Evolutionary conservation across 371 early-diverging fungal species (phyloP), one percentile per base, ranked within the genome.

Genomic region (Mucor saturninus): DNA sequence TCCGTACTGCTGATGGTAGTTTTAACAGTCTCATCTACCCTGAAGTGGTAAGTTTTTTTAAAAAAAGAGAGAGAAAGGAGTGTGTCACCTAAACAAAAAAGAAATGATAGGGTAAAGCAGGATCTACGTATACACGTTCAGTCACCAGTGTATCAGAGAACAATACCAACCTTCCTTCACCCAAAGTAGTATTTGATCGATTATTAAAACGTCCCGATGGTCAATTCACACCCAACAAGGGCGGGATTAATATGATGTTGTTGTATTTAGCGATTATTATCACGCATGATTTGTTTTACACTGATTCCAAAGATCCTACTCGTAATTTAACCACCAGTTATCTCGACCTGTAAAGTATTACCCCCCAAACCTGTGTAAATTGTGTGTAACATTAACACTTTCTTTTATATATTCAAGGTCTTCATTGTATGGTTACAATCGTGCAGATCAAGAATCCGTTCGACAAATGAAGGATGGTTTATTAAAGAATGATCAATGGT

Each of bases 211-310:
- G 76, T 32, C 68, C 71, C n/a, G 69, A 67, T 28, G 63, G 55
- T 5, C 57, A 56, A 32, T 83, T 83, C 54, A 55, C 46, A 7
- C 65, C 73, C 0, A 80, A 82, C 40, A 58, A 72, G 14, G 56
- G 62, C 14, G 73, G 78, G 0, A 62, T 82, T 50, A 85, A 83
- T 26, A 72, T 76, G 72, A 58, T 83, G 35, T 35, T 85, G 13
- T 69, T 83, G 7, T 75, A 80, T 46, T 52, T 85, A 30, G 85
- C 78, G 9, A 77, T 70, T 31, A 53, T 85, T 14, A 81, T 85
- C 49, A 85, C 83, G 0, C 85, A 85, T 59, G 85, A 85, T 52
- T 64, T 85, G n/a, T 85, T 85, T 54, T 68, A 77, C 51, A 71
- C 82, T 8, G 76, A 75, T 21, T 61, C 81, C 2, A 59, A 50